Evolutionary conservation across 305 asterid genomes (phyloP).

Genomic region (Rubia balearica): DNA sequence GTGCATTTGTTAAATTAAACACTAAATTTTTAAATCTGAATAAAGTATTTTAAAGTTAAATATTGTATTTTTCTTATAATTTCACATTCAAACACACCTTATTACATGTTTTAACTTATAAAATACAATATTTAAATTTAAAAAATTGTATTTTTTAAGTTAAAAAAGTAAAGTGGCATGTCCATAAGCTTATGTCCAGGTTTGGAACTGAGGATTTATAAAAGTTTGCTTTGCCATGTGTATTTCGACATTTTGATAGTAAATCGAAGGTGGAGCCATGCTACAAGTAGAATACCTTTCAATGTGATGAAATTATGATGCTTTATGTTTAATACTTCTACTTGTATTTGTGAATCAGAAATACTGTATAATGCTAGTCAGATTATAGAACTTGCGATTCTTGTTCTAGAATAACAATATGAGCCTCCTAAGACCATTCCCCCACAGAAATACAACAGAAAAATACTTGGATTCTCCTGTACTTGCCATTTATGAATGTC

Average conservation of each 20-base stretch:
- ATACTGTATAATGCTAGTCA: constrained; percentile 9
- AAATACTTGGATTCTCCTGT: constrained; percentile 21
- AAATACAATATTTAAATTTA: too few relatives aligned
- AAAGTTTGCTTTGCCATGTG: background rate
- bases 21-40: too few relatives aligned
- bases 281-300: constrained; percentile 24
- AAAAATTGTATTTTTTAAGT: too few relatives aligned
- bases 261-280: constrained; percentile 3
- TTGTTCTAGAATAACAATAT: constrained; percentile 17
- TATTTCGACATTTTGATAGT: background rate
- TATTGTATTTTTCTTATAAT: too few relatives aligned
- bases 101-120: too few relatives aligned
- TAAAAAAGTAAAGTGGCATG: too few relatives aligned
- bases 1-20: too few relatives aligned
- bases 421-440: constrained; percentile 14
- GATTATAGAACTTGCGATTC: constrained; percentile 3
- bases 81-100: too few relatives aligned
- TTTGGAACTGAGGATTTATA: background rate
- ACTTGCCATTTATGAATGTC: constrained; percentile 27
- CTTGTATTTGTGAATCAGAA: constrained; percentile 4
- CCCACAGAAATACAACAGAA: constrained; percentile 16
- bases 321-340: constrained; percentile 22
- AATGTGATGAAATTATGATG: constrained; percentile 30
- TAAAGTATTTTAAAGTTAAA: too few relatives aligned
- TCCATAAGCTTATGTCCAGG: background rate